Percentiles rank a stretch among this genome's conserved stretches.
phyloP scores from a whole-genome alignment of 2,329 filamentous ascomycete genomes.

The Aspergillus sp. region DNA sequence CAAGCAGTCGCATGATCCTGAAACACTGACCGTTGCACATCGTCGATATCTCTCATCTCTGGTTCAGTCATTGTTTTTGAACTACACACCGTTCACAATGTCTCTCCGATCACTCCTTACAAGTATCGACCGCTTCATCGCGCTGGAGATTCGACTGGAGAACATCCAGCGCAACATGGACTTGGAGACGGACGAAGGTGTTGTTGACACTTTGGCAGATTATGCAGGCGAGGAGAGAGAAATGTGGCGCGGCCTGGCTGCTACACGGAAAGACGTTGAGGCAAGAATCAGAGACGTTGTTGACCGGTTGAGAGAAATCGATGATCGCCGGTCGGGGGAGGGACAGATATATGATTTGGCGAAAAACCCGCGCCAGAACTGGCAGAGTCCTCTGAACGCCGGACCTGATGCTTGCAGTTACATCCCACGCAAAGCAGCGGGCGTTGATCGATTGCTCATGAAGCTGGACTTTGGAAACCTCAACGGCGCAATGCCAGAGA shows the following conservation, averaged over 20 bases:
- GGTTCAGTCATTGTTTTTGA: constrained; percentile 35
- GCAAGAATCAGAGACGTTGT: constrained; percentile 55
- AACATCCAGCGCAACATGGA: constrained; percentile 68
- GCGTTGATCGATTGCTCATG: constrained; percentile 79
- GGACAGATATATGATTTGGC: constrained; percentile 22
- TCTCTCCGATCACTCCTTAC: constrained; percentile 30
- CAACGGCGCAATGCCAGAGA: constrained; percentile 10
- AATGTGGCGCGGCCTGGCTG: constrained; percentile 54
- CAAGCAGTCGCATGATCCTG: constrained; percentile 59
- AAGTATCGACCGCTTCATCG: constrained; percentile 70
- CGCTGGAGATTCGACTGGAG: constrained; percentile 66
- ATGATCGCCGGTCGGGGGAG: constrained; percentile 43
- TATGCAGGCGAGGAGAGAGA: constrained; percentile 63
- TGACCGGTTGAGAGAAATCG: constrained; percentile 49
- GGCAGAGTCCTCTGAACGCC: constrained; percentile 19
- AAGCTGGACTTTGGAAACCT: constrained; percentile 60
- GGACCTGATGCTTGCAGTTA: constrained; percentile 38
- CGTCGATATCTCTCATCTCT: constrained; percentile 64
- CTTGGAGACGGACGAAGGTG: constrained; percentile 70
- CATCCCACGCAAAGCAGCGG: constrained; percentile 62
- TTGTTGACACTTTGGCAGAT: constrained; percentile 65
- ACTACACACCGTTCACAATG: constrained; percentile 31
- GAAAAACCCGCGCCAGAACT: constrained; percentile 19
- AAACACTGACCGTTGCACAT: constrained; percentile 73
- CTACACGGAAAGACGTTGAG: constrained; percentile 57